Conservation (phyloP, 2,329 filamentous ascomycete genomes). For the Acephala macrosclerotiorum region DNA sequence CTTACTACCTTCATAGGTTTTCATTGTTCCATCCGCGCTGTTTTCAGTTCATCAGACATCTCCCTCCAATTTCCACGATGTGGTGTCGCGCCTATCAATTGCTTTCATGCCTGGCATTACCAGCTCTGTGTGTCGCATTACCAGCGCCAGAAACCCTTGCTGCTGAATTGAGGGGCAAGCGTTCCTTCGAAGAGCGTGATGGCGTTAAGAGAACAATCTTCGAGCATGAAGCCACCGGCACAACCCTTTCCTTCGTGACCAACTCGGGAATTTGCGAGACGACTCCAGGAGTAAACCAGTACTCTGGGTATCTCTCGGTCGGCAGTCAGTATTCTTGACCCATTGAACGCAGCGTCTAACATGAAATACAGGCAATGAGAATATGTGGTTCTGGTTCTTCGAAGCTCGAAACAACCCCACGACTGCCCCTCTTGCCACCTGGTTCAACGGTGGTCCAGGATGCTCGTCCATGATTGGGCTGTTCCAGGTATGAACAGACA, state of each 20-base stretch:
- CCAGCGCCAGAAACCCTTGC: conserved; percentile 25
- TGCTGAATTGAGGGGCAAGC: conserved; percentile 39
- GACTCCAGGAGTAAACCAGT: conserved; percentile 56
- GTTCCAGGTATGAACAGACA: conserved; percentile 58
- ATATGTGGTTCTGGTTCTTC: conserved; percentile 58
- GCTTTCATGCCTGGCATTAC: conserved; percentile 24
- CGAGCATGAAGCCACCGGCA: conserved; percentile 54
- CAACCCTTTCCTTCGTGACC: conserved; percentile 55
- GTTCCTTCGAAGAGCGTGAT: conserved; percentile 44
- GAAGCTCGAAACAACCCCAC: conserved; percentile 60
- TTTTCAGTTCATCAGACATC: background rate
- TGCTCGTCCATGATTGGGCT: conserved; percentile 65
- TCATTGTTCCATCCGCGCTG: background rate
- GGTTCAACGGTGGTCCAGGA: conserved; percentile 56
- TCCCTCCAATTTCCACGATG: conserved; percentile 3
- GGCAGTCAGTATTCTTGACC: conserved; percentile 39
- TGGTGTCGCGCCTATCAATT: conserved; percentile 11
- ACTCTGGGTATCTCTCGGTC: conserved; percentile 58
- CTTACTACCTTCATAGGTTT: background rate
- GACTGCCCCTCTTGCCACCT: conserved; percentile 52
- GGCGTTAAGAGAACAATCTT: conserved; percentile 54
- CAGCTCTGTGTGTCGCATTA: conserved; percentile 22
- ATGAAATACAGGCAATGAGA: conserved; percentile 31
- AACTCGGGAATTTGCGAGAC: conserved; percentile 61
- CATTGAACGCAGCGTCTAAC: conserved; percentile 36